Conservation (phyloP, 2,329 filamentous ascomycete species). For the Westerdykella aurantiaca region DNA sequence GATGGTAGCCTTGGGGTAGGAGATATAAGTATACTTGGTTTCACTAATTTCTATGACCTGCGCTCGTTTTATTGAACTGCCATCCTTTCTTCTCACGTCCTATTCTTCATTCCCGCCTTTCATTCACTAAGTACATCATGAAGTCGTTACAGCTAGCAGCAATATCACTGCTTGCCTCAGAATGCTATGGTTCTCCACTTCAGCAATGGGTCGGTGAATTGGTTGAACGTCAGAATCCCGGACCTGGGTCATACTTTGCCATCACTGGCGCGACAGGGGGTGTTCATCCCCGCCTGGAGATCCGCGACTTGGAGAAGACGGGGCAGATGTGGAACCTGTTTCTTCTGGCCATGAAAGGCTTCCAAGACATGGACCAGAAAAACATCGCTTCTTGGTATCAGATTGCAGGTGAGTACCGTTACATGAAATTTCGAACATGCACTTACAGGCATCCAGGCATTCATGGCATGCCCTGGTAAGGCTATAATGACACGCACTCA, state of each 20-base stretch:
- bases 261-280: slow-evolving; percentile 17
- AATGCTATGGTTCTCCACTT: slow-evolving; percentile 7
- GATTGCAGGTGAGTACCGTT: slow-evolving; percentile 54
- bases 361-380: slow-evolving; percentile 60
- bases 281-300: slow-evolving; percentile 52
- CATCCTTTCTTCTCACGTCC: neutral
- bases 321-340: slow-evolving; percentile 66
- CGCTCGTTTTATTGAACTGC: neutral
- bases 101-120: neutral
- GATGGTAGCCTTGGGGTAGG: too few species aligned
- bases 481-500: neutral
- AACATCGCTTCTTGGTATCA: slow-evolving; percentile 66
- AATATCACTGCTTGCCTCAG: slow-evolving; percentile 6
- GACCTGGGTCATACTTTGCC: slow-evolving; percentile 13
- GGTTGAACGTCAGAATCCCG: slow-evolving; percentile 6
- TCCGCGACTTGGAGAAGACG: slow-evolving; percentile 56
- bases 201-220: neutral
- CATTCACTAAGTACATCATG: slow-evolving; percentile 3
- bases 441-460: slow-evolving; percentile 9
- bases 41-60: neutral
- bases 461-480: slow-evolving; percentile 17
- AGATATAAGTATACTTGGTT: too few species aligned
- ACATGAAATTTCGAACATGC: neutral
- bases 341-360: slow-evolving; percentile 62
- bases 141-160: slow-evolving; percentile 3